A percentile compares a stretch with the other conserved stretches of the same genome.
Evolutionary conservation across 176 grass and related monocot species (phyloP).

Genomic region (Puya raimondii): DNA sequence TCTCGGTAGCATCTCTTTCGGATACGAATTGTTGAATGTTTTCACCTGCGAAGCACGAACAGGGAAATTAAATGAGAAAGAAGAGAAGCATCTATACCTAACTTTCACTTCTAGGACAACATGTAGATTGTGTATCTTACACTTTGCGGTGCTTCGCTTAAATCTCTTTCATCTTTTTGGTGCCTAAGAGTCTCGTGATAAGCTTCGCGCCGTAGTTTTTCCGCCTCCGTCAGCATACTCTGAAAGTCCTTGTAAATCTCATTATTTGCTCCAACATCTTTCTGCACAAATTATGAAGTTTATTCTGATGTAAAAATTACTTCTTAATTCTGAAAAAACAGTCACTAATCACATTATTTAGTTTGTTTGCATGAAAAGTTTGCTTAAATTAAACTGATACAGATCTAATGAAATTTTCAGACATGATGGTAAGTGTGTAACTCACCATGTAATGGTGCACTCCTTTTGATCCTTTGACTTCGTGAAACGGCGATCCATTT

Average conservation of each 20-base stretch:
- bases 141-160: background rate
- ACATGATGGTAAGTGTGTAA: background rate
- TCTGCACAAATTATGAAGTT: background rate
- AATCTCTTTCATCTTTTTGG: slow-evolving; percentile 1
- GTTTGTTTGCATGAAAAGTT: too few species aligned
- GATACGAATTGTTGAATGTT: background rate
- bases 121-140: background rate
- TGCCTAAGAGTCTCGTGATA: slow-evolving; percentile 3
- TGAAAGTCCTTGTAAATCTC: slow-evolving; percentile 21
- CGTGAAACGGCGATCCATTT: background rate
- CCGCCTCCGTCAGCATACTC: slow-evolving; percentile 15
- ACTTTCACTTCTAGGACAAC: background rate
- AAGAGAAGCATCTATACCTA: background rate
- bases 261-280: slow-evolving; percentile 14
- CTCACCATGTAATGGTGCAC: slow-evolving; percentile 22
- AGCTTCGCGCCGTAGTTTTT: slow-evolving; percentile 15
- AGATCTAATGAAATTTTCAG: background rate
- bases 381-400: background rate
- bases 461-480: too few species aligned
- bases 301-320: background rate
- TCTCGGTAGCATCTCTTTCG: background rate
- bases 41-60: background rate
- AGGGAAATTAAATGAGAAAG: background rate
- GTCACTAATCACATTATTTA: background rate
- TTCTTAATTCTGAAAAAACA: background rate